These are phyloP conservation scores for Myriangium duriaei DNA, from an alignment of 2,329 filamentous ascomycete genomes.

Conservation along the genomic window DNA sequence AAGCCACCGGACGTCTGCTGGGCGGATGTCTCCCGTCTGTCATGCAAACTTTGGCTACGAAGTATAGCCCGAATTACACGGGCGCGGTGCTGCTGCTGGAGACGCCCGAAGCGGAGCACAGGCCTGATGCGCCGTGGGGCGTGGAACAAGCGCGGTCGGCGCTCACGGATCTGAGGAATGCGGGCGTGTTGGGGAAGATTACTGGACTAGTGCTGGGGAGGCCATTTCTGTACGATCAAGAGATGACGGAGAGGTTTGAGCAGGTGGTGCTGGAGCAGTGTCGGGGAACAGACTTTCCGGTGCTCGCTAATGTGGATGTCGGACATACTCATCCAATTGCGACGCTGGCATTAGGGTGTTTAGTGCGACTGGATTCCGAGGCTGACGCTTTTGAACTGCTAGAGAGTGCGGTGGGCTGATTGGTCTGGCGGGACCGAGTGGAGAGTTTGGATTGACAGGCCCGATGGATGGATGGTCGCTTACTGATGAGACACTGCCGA, in stretches of 20 bases:
- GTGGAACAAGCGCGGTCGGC: slow-evolving; percentile 2
- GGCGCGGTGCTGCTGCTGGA: slow-evolving; percentile 9
- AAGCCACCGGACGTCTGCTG: slow-evolving; percentile 3
- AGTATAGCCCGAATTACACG: slow-evolving; percentile 6
- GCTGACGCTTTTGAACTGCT: neutral
- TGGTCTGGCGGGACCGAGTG: too few relatives aligned
- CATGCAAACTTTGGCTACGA: slow-evolving; percentile 6
- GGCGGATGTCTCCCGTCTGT: slow-evolving; percentile 12
- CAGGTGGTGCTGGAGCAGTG: slow-evolving; percentile 2
- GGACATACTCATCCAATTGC: slow-evolving; percentile 12
- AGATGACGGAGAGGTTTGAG: slow-evolving; percentile 5
- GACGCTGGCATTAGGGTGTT: slow-evolving; percentile 9
- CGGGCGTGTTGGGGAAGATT: slow-evolving; percentile 3
- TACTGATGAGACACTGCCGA: too few relatives aligned
- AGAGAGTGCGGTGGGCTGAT: neutral
- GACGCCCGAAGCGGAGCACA: slow-evolving; percentile 8
- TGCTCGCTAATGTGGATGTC: slow-evolving; percentile 8
- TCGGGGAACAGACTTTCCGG: slow-evolving; percentile 3
- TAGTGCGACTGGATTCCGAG: slow-evolving; percentile 3
- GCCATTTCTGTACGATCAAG: slow-evolving; percentile 10
- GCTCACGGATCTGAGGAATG: slow-evolving; percentile 8
- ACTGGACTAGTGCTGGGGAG: slow-evolving; percentile 10
- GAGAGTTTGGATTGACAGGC: too few relatives aligned
- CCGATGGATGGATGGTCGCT: too few relatives aligned
- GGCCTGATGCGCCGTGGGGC: neutral